Evolutionary conservation across 129 eudicot species (phyloP).

Genomic region (Artemisia argyi): DNA sequence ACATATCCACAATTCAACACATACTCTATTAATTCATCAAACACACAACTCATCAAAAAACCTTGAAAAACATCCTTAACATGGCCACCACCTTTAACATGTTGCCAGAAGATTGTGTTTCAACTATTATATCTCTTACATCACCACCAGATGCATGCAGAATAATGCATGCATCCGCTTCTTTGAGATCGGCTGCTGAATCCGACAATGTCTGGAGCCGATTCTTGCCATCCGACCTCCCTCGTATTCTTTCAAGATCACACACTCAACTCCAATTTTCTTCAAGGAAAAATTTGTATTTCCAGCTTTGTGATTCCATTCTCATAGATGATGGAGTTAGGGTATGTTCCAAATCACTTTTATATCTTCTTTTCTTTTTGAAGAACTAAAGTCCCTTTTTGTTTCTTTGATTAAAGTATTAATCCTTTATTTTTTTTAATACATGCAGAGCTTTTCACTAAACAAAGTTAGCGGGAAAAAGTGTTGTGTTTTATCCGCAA

Average conservation of each 20-base stretch:
- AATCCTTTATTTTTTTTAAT: background rate
- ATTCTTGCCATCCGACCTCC: slow-evolving; percentile 32
- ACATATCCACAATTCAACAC: slow-evolving; percentile 1
- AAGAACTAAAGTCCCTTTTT: background rate
- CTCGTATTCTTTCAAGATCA: slow-evolving; percentile 37
- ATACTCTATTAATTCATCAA: background rate
- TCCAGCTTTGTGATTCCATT: slow-evolving; percentile 44
- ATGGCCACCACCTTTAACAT: slow-evolving; percentile 30
- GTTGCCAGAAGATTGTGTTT: slow-evolving; percentile 40
- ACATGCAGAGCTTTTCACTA: slow-evolving; percentile 49
- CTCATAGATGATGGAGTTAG: slow-evolving; percentile 61
- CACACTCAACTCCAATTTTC: slow-evolving; percentile 38
- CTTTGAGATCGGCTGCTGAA: slow-evolving; percentile 25
- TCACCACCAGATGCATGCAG: slow-evolving; percentile 34
- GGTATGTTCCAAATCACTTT: slow-evolving; percentile 26
- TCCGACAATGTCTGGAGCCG: slow-evolving; percentile 26
- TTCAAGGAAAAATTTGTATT: slow-evolving; percentile 51
- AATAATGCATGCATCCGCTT: slow-evolving; percentile 21
- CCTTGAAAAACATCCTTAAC: background rate
- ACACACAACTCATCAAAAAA: background rate
- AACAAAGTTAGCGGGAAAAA: slow-evolving; percentile 50
- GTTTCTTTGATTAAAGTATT: slow-evolving; percentile 1
- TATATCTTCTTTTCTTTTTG: background rate
- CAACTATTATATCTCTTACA: slow-evolving; percentile 26
- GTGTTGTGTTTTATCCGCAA: slow-evolving; percentile 46